Base-by-base conservation (phyloP, 805 yeast species). In the Candida palmyrensis region DNA sequence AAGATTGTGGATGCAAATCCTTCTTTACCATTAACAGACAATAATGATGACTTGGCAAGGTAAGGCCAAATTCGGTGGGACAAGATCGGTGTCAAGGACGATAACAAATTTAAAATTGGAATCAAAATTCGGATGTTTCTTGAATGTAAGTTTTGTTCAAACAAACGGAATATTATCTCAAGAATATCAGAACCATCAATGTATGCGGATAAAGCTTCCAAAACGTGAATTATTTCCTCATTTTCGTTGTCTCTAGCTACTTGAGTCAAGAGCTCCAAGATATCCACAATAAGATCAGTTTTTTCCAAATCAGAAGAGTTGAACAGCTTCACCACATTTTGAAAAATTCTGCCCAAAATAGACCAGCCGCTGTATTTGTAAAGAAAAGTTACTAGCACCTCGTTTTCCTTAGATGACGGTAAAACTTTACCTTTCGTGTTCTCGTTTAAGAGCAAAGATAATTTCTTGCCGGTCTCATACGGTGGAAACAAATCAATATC, bases 301-400 rank as follows among this genome's bases (percentile, higher is more conserved):
- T 63, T 66, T 6, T 68, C 71, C 2, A 46, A 41, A 24, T 66
- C 63, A 5, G 66, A 45, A 13, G 45, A 44, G 36, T 64, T 59
- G 32, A 63, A 68, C 16, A 47, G 46, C 35, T 59, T 62, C 1
- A 74, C 64, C 7, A 81, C 56, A 42, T 82, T 82, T 43, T 83
- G 88, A 20, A 89, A 55, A 0, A 84, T 60, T 46, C 95, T 71
- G 2, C 97, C 97, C 12, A 90, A 46, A 18, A 83, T 57, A 0
- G 95, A 73, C 95, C 97, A 88, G 1, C 97, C 97, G 49, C 79
- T 84, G 51, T 79, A 87, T 3, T 71, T 68, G 50, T 82, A 75
- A 18, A 80, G 59, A 59, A 92, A 88, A 15, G 86, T 71, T 3
- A 83, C 82, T 12, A 73, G 45, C 8, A 57, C 48, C 38, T 62